Base-by-base conservation (phyloP, 2,329 filamentous ascomycete species). In the Graphiopsis chlorocephala region DNA sequence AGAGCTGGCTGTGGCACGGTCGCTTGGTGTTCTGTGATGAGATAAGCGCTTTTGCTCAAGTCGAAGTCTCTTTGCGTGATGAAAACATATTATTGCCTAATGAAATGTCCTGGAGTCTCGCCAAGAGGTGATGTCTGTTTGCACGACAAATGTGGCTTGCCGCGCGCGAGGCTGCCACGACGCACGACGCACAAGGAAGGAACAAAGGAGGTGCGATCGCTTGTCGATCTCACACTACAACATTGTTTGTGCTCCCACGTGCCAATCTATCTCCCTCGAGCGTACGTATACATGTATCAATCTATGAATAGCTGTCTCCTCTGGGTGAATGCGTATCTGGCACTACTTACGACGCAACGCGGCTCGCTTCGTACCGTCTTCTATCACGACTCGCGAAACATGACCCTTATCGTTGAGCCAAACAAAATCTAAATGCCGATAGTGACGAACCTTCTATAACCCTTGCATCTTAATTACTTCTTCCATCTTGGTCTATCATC, bases 81-180 rank as follows among this genome's bases (percentile, higher is more conserved):
- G 3, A 31, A 28, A 28, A 31, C 26, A 23, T 15, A 17, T 50
- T 35, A 35, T 15, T 53, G 15, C 14, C n/a, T 25, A 26, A 38
- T 23, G 23, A 11, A 56, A 29, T 31, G 31, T 11, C 5, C n/a
- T 5, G 26, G 25, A 50, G 10, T 20, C 10, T 25, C 23, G 53
- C 29, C 53, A 56, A 56, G 53, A 56, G 53, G 53, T 56, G 53
- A 56, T 23, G 53, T 56, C 28, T 20, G 12, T 25, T 35, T 35
- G 31, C 53, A 38, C 31, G 20, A 35, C 53, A 20, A 29, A 23
- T 33, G 26, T 29, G 26, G 29, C 50, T 12, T 31, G 50, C 50
- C 17, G 29, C 50, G 26, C 31, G 15, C 4, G 17, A 45, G 25
- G 50, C 26, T 29, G 26, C 26, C 26, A 53, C 29, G 15, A 28